A percentile compares a stretch with the other conserved stretches of the same genome.
Evolutionary conservation across 83 land plant genomes (phyloP).

Genomic region (Diphasiastrum complanatum): DNA sequence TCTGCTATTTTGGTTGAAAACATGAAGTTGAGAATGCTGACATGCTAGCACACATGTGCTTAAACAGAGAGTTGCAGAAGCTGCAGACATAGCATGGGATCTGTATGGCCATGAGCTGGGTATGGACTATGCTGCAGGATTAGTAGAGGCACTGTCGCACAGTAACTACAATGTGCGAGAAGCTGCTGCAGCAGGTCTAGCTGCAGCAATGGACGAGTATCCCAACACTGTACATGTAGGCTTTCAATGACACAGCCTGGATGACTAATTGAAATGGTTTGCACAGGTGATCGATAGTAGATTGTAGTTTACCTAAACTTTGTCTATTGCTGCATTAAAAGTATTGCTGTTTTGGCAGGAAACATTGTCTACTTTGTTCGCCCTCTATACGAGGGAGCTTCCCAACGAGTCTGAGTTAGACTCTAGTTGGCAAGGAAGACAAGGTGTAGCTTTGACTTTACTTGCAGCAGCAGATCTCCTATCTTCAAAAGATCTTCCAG

Average conservation of each 20-base stretch:
- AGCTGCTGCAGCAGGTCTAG: constrained; percentile 87
- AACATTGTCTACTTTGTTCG: constrained; percentile 66
- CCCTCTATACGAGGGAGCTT: constrained; percentile 61
- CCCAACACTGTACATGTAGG: constrained; percentile 70
- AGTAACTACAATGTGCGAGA: constrained; percentile 79
- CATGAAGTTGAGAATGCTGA: neutral
- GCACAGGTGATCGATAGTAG: too few relatives aligned
- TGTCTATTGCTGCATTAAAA: neutral
- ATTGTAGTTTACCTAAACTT: neutral
- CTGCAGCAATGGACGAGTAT: constrained; percentile 87
- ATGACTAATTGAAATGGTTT: too few relatives aligned
- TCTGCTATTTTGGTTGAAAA: neutral
- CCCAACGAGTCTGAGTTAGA: constrained; percentile 48
- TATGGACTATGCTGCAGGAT: constrained; percentile 68
- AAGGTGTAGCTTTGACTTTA: constrained; percentile 89
- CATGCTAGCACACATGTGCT: neutral
- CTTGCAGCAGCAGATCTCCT: constrained; percentile 89
- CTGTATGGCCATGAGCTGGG: constrained; percentile 81
- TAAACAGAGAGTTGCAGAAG: constrained; percentile 74
- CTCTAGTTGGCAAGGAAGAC: constrained; percentile 86
- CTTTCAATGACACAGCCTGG: too few relatives aligned
- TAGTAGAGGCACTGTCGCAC: constrained; percentile 78
- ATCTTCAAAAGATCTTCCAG: constrained; percentile 75
- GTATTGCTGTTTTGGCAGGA: constrained; percentile 41
- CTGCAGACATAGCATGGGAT: constrained; percentile 94